Conservation (phyloP, 768 basidiomycete species). For the Tulasnella calospora region DNA sequence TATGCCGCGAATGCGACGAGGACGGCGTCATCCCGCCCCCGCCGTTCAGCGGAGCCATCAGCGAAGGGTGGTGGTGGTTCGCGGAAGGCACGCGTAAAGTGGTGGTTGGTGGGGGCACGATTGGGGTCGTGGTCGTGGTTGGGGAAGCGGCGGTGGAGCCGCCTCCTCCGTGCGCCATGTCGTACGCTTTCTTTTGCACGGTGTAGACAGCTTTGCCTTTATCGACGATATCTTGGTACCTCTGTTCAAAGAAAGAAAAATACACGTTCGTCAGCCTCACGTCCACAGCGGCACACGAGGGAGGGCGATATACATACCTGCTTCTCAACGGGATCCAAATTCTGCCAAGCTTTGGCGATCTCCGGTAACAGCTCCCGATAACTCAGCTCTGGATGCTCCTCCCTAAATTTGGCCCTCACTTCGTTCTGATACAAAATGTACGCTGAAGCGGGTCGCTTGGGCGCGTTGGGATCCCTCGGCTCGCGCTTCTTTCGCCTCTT, state of each 20-base stretch:
- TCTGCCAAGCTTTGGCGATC: slow-evolving; percentile 42
- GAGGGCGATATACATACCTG: neutral
- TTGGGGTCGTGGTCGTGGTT: neutral
- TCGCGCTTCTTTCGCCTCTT: slow-evolving; percentile 54
- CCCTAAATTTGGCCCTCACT: slow-evolving; percentile 67
- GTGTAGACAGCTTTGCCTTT: slow-evolving; percentile 6
- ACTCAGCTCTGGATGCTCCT: slow-evolving; percentile 54
- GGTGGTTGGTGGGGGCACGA: slow-evolving; percentile 9
- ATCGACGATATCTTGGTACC: slow-evolving; percentile 19
- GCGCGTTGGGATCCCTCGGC: slow-evolving; percentile 83
- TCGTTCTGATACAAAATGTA: slow-evolving; percentile 95
- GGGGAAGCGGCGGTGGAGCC: neutral
- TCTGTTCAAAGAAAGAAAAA: neutral
- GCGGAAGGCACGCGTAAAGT: neutral
- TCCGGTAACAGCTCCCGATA: slow-evolving; percentile 67
- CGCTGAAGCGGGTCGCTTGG: slow-evolving; percentile 87
- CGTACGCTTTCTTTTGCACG: slow-evolving; percentile 12
- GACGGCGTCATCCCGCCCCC: neutral
- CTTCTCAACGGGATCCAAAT: slow-evolving; percentile 13
- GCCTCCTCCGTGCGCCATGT: slow-evolving; percentile 9
- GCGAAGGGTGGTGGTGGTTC: neutral
- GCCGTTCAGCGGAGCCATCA: neutral
- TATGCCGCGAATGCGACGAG: slow-evolving; percentile 9
- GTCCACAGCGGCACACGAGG: neutral
- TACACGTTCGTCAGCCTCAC: neutral